Base-by-base conservation (phyloP, 768 basidiomycete species). In the Termitomyces sp. region DNA sequence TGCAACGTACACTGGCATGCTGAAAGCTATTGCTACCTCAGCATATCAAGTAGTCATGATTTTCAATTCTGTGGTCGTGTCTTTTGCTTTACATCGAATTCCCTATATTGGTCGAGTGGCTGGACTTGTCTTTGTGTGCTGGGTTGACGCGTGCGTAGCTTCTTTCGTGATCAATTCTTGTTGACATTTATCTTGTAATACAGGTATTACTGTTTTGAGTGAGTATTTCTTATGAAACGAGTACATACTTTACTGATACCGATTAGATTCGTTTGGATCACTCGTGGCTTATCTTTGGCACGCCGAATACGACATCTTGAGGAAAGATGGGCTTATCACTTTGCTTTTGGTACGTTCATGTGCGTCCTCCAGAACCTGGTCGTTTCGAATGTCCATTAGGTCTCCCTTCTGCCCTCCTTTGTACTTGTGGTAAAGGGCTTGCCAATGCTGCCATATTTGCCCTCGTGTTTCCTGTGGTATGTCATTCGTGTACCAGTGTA, bases 171-270 rank as follows among this genome's bases (percentile, higher is more conserved):
- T 37, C 8, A 6, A 2, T 31, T 13, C 12, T 31, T 34, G 30
- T 15, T 41, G 13, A 48, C 27, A n/a, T 42, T 30, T 37, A 34
- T 24, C 16, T 51, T 20, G 6, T 41, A 50, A 22, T 64, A 8
- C 22, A 93, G 91, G 49, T 95, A 93, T 70, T 95, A 95, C 72
- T 93, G 88, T 72, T 95, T 94, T 66, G 93, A 95, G 91, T 93
- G 68, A 73, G 77, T 67, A n/a, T 20, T 24, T 8, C 16, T 4
- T 8, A 44, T 41, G 50, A 15, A n/a, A 2, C 22, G 12, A 24
- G 34, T 12, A 54, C 11, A n/a, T 45, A 18, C 31, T 42, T 61
- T 45, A 64, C 63, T 42, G 60, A 67, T n/a, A 12, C 36, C 54
- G 46, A 57, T 30, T 57, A 91, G 91, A 67, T 92, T 89, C 67